Base-by-base conservation (phyloP, 108 stramenopile genomes). In the Nitzschia palea region DNA sequence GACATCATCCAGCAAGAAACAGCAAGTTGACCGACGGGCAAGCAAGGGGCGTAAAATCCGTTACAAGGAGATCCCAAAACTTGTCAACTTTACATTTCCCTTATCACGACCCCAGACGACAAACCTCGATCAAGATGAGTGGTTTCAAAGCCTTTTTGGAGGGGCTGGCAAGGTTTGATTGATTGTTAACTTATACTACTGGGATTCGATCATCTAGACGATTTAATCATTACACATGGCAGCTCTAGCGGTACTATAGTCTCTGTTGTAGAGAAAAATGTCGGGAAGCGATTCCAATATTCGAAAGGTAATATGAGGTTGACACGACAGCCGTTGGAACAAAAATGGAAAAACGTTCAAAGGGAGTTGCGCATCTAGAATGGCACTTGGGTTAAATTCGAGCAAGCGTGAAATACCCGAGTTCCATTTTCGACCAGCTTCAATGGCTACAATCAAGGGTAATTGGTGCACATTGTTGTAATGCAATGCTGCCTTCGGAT, bases 11-110 rank as follows among this genome's bases (percentile, higher is more conserved):
- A 82, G 72, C 0, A 65, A 54, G 31, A 71, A 68, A 29, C 83
- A 81, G 43, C 30, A 54, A 8, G 95, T 98, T 33, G 97, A 98
- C 77, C 76, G 92, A 29, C 80, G 85, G 59, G 97, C 97, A 6
- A 94, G 92, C 68, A 98, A 98, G 65, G 97, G 97, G 55, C 71
- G 97, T 8, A 96, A 95, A 79, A 85, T 98, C 65, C 91, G 95
- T 4, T 98, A 96, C 80, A 73, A 68, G 27, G 88, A 87, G 18
- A 85, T 92, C 62, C 89, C 89, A 20, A 98, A 96, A 65, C 61
- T 98, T 44, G 90, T 94, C 51, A 96, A 96, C 70, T 98, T 96
- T 65, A 96, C 89, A 43, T 98, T 96, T 67, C 95, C 97, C 1
- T 70, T 91, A 45, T 78, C 82, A 9, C 53, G 91, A 64, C 64